These are phyloP conservation scores for Setaria viridis DNA, from an alignment of 202 grass and related monocot species.

Conservation along the genomic window DNA sequence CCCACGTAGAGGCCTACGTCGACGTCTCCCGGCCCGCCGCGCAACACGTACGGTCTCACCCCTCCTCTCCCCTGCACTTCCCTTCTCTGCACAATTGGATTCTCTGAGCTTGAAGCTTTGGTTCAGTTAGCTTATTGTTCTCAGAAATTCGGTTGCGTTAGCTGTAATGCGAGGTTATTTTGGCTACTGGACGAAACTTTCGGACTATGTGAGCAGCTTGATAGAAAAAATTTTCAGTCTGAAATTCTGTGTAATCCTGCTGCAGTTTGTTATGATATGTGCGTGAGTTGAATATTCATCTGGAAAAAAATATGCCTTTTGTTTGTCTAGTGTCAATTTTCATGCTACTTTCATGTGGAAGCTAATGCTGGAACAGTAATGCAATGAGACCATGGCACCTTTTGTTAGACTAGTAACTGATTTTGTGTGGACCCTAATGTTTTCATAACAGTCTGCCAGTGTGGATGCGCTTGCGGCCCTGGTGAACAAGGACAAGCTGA, in stretches of 20 bases:
- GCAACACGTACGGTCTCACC: constrained; percentile 53
- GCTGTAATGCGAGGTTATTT: background rate
- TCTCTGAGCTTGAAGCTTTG: background rate
- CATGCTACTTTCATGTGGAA: constrained; percentile 4
- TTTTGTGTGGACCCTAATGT: constrained; percentile 29
- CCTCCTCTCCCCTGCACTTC: background rate
- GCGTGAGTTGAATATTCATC: background rate
- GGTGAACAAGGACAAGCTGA: constrained; percentile 75
- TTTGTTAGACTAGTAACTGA: constrained; percentile 32
- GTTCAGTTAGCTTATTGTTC: background rate
- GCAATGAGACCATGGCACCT: background rate
- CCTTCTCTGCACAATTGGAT: background rate
- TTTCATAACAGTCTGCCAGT: constrained; percentile 57
- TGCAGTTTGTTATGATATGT: constrained; percentile 15
- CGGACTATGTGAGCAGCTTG: background rate
- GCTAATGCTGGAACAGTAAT: constrained; percentile 4
- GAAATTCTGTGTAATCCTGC: background rate
- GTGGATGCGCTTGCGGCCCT: constrained; percentile 64
- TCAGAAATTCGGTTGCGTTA: background rate
- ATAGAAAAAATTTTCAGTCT: background rate
- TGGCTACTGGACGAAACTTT: background rate
- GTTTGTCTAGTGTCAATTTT: constrained; percentile 25
- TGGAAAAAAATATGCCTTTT: background rate
- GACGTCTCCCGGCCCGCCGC: constrained; percentile 53
- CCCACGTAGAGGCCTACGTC: constrained; percentile 72